Evolutionary conservation across 306 rosid genomes (phyloP).

Genomic region (Senna tora): DNA sequence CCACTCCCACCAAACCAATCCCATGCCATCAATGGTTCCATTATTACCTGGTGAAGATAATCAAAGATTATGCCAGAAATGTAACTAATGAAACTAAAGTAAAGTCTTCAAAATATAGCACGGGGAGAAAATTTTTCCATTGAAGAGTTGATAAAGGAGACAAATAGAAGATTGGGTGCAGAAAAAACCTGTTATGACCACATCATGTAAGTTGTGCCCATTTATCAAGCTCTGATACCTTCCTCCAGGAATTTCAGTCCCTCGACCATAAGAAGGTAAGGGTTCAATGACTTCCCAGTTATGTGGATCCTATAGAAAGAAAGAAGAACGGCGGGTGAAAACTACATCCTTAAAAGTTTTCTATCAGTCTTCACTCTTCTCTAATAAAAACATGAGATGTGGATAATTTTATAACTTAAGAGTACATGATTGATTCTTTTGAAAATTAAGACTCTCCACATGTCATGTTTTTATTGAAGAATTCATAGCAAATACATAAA

Average conservation of each 20-base stretch:
- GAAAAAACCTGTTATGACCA: slow-evolving; percentile 84
- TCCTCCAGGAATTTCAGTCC: slow-evolving; percentile 81
- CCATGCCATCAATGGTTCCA: slow-evolving; percentile 92
- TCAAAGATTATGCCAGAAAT: slow-evolving; percentile 37
- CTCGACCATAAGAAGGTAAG: slow-evolving; percentile 93
- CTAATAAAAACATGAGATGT: too few relatives aligned
- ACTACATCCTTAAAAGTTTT: not conserved
- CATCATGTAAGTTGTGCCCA: slow-evolving; percentile 81
- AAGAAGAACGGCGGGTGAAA: slow-evolving; percentile 24
- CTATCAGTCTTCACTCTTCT: too few relatives aligned
- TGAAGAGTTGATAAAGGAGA: not conserved
- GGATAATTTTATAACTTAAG: too few relatives aligned
- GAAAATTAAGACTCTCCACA: too few relatives aligned
- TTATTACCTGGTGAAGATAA: slow-evolving; percentile 65
- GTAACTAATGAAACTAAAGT: not conserved
- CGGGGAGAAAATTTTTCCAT: not conserved
- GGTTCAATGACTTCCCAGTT: slow-evolving; percentile 86
- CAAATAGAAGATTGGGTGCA: not conserved
- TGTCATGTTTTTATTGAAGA: too few relatives aligned
- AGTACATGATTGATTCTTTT: too few relatives aligned
- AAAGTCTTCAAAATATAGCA: not conserved
- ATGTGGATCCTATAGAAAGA: slow-evolving; percentile 64
- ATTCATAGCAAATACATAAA: too few relatives aligned
- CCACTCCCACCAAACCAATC: slow-evolving; percentile 96
- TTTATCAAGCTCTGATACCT: slow-evolving; percentile 86